Conservation (phyloP, 495 filamentous ascomycete genomes). For the Massariosphaeria phaeospora region DNA sequence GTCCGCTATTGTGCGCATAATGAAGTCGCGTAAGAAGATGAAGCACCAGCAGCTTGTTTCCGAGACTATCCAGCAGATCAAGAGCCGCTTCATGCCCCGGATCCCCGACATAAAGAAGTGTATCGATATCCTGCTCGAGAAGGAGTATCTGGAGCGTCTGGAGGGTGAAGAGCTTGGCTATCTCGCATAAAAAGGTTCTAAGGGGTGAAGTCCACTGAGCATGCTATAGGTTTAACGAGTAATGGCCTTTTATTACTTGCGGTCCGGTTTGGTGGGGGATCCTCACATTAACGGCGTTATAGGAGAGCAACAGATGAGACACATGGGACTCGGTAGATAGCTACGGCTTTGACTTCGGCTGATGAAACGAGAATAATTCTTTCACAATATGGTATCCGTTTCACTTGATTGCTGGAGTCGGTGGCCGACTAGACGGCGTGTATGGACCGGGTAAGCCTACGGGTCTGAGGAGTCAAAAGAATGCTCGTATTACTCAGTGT, state of each 20-base stretch:
- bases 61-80: slow-evolving; percentile 93
- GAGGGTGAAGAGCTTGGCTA: slow-evolving; percentile 93
- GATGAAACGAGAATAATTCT: not conserved
- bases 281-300: not conserved
- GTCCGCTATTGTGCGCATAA: slow-evolving; percentile 98
- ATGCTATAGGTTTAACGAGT: slow-evolving; percentile 8
- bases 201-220: not conserved
- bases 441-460: too few relatives aligned
- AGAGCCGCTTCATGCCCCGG: slow-evolving; percentile 88
- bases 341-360: not conserved
- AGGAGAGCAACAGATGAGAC: not conserved
- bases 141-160: slow-evolving; percentile 94
- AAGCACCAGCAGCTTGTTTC: slow-evolving; percentile 90
- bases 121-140: slow-evolving; percentile 97
- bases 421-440: too few relatives aligned
- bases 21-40: slow-evolving; percentile 99
- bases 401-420: too few relatives aligned
- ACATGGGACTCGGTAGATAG: not conserved
- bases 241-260: slow-evolving; percentile 9
- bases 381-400: too few relatives aligned
- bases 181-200: slow-evolving; percentile 56
- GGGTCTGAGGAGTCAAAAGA: too few relatives aligned
- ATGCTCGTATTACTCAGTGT: too few relatives aligned
- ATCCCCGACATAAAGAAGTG: slow-evolving; percentile 97
- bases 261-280: not conserved